Percentiles rank a stretch among this genome's conserved stretches.
Evolutionary conservation across 495 filamentous ascomycete genomes (phyloP).

Genomic region (Podospora pseudoanserina): DNA sequence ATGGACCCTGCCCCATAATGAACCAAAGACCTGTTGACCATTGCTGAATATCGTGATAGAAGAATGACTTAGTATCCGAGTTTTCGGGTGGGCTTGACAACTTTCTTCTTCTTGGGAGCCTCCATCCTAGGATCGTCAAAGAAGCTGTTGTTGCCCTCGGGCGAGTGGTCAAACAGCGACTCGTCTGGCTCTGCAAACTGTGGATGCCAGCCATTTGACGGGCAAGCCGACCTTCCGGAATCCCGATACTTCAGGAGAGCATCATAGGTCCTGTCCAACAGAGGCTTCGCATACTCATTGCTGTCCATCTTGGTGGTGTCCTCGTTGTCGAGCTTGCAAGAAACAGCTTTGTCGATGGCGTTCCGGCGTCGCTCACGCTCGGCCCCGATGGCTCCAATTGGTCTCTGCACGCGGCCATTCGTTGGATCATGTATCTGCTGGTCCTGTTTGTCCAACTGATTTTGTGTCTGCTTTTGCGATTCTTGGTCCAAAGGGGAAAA

Average conservation of each 20-base stretch:
- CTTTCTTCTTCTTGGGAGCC: constrained; percentile 17
- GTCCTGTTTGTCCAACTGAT: constrained; percentile 22
- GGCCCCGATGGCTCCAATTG: constrained; percentile 30
- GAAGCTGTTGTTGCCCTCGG: constrained; percentile 33
- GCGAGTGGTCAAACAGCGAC: constrained; percentile 28
- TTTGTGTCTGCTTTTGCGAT: neutral
- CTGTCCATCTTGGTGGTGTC: constrained; percentile 35
- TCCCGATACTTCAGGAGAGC: constrained; percentile 33
- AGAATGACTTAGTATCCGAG: constrained; percentile 23
- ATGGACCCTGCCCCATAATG: neutral
- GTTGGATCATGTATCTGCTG: constrained; percentile 26
- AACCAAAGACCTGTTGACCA: neutral
- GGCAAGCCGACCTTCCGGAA: constrained; percentile 1
- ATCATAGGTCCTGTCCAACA: constrained; percentile 40
- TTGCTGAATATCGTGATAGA: neutral
- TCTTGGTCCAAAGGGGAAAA: neutral
- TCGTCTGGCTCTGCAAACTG: constrained; percentile 23
- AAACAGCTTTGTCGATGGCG: constrained; percentile 12
- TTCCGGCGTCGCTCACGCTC: constrained; percentile 21
- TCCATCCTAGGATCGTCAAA: constrained; percentile 26
- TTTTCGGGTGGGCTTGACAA: constrained; percentile 11
- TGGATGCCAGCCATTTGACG: constrained; percentile 10
- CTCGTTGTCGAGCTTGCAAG: constrained; percentile 19
- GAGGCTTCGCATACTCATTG: constrained; percentile 31
- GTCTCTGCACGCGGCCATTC: constrained; percentile 19